A percentile compares a stretch with the other conserved stretches of the same genome.
These are phyloP conservation scores for Syzygium aqueum DNA, from an alignment of 345 rosid genomes.

Conservation along the genomic window DNA sequence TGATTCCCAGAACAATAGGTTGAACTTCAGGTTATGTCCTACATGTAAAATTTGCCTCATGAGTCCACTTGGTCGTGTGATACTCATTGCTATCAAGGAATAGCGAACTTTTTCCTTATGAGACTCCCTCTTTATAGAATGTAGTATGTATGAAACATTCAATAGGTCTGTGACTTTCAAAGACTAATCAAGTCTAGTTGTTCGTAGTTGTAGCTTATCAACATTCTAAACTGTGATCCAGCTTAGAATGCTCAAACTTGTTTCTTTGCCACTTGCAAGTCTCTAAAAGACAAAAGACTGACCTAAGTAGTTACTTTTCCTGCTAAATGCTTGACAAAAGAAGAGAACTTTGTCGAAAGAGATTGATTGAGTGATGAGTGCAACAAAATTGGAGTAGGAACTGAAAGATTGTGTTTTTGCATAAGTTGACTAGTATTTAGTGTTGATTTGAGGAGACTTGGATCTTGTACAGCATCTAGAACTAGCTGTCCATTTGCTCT, in stretches of 20 bases:
- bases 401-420: neutral
- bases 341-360: neutral
- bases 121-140: neutral
- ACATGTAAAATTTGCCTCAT: neutral
- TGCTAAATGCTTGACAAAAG: neutral
- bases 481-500: neutral
- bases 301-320: neutral
- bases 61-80: neutral
- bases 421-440: neutral
- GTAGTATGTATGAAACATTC: neutral
- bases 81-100: neutral
- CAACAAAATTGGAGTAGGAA: neutral
- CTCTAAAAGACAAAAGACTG: neutral
- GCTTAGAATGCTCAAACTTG: neutral
- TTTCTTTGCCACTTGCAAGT: neutral
- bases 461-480: neutral
- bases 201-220: neutral
- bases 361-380: neutral
- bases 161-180: neutral
- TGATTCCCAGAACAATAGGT: neutral
- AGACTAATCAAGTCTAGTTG: neutral
- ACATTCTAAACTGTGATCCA: neutral
- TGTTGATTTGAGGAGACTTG: neutral
- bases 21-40: neutral
- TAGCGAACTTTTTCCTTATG: neutral